Evolutionary conservation across 1,284 basidiomycete species (phyloP).

Genomic region (Ceratobasidium papillatum): DNA sequence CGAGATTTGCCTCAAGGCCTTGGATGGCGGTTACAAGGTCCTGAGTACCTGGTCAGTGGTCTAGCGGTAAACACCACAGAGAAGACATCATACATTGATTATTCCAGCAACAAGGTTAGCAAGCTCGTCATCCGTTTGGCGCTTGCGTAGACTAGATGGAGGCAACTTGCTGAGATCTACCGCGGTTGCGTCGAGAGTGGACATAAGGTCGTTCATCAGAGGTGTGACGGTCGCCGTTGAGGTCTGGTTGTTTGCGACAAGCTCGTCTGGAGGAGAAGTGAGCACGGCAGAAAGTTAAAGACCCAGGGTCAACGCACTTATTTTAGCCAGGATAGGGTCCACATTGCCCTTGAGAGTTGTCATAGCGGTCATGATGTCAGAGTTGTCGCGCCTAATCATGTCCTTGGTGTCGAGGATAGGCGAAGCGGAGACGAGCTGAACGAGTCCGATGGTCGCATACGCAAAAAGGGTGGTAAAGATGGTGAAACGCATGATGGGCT

Average conservation of each 20-base stretch:
- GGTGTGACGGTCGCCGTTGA: slow-evolving; percentile 49
- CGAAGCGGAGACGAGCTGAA: slow-evolving; percentile 13
- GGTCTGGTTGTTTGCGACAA: slow-evolving; percentile 46
- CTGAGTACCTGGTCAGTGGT: too few relatives aligned
- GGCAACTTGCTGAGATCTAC: slow-evolving; percentile 46
- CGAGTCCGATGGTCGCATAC: slow-evolving; percentile 7
- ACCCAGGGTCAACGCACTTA: background rate
- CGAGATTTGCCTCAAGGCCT: too few relatives aligned
- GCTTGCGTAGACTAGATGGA: slow-evolving; percentile 44
- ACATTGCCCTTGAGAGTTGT: background rate
- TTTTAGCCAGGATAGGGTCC: background rate
- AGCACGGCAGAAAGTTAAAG: background rate
- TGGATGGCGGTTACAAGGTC: too few relatives aligned
- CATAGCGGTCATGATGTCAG: background rate
- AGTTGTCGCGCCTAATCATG: slow-evolving; percentile 30
- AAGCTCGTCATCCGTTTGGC: slow-evolving; percentile 49
- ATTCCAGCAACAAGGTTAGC: slow-evolving; percentile 49
- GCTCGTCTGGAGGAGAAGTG: slow-evolving; percentile 15
- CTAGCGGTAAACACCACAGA: too few relatives aligned
- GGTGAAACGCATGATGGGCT: slow-evolving; percentile 15
- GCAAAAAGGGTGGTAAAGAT: background rate
- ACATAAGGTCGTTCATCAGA: slow-evolving; percentile 49
- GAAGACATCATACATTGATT: slow-evolving; percentile 39
- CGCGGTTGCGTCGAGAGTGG: slow-evolving; percentile 48
- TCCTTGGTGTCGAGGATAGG: slow-evolving; percentile 22